These are phyloP conservation scores for Lipomyces oligophaga DNA, from an alignment of 805 yeast species.

Conservation along the genomic window DNA sequence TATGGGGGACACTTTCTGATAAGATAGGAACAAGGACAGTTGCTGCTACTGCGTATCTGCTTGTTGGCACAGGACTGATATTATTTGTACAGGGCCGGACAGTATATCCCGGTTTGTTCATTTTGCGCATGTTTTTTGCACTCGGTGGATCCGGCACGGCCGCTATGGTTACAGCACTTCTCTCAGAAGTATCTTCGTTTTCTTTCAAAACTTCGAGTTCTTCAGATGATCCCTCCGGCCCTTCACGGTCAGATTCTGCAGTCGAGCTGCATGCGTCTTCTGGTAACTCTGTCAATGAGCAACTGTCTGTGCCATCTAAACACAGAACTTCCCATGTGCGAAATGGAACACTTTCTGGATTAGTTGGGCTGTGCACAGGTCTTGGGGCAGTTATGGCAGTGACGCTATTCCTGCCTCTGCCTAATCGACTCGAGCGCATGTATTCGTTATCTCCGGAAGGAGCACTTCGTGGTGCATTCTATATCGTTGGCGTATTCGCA, in stretches of 20 bases:
- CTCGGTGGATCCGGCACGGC: conserved; percentile 53
- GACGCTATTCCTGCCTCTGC: conserved; percentile 52
- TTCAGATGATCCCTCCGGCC: neutral
- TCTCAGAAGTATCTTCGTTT: conserved; percentile 43
- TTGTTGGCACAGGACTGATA: conserved; percentile 47
- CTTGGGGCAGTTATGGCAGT: conserved; percentile 67
- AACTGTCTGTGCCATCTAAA: no score
- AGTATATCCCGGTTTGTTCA: conserved; percentile 49
- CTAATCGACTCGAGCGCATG: conserved; percentile 45
- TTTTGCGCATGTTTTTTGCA: conserved; percentile 56
- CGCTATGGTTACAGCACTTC: conserved; percentile 58
- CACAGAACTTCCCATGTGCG: conserved; percentile 24
- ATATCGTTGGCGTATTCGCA: conserved; percentile 46
- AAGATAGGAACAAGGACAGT: conserved; percentile 57
- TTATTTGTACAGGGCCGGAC: conserved; percentile 48
- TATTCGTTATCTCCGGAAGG: conserved; percentile 40
- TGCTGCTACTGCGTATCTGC: conserved; percentile 47
- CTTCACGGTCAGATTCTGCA: conserved; percentile 2
- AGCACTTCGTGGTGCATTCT: conserved; percentile 49
- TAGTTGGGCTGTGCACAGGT: conserved; percentile 61
- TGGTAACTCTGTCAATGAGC: neutral
- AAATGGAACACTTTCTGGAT: conserved; percentile 56
- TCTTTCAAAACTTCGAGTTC: conserved; percentile 2
- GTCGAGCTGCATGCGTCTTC: neutral
- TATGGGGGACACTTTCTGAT: conserved; percentile 62